Evolutionary conservation across 2,329 filamentous ascomycete genomes (phyloP), one percentile per base, ranked within the genome.

Genomic region (Fusarium sp.): DNA sequence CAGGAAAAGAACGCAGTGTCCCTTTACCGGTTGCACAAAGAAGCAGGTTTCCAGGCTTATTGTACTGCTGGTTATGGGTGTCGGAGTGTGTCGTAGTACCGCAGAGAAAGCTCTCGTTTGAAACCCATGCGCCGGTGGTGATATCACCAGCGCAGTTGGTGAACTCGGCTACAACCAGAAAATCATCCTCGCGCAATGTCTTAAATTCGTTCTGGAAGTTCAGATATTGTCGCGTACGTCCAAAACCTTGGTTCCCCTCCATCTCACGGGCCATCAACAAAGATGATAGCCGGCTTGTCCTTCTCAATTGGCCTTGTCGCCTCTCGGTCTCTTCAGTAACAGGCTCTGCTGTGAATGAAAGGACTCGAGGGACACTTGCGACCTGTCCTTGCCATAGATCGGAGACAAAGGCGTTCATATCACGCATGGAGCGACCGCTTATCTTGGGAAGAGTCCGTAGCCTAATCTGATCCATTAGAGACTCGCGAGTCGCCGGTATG

Each of bases 1-100:
- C 83, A 0, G 86, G 77, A 69, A 85, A 85, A 0, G 86, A 84
- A 8, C 75, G 80, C 3, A 90, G 73, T 0, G 78, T 82, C 1
- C 83, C 80, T 2, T 73, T 69, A 1, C 60, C 68, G 1, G 81
- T 78, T 0, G 85, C 88, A 9, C 85, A 88, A 2, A 90, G 75
- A 2, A 87, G 77, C 11, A 90, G 75, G 68, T 90, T 90, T 1
- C 88, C 88, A 0, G 85, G 83, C 67, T 87, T 89, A 68, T 90
- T 90, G 71, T 90, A 90, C 63, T 90, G 87, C 70, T 89, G 87
- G 58, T 90, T 90, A 40, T 88, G 85, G 0, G 80, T 77, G 67
- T 90, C 88, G 1, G 87, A 89, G 75, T 90, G 88, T 1, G 85
- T 84, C 0, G 87, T 88, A 0, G 88, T 87, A 33, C 88, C 88